Evolutionary conservation across 2,329 filamentous ascomycete species (phyloP).

Genomic region (Aureobasidium zeae): DNA sequence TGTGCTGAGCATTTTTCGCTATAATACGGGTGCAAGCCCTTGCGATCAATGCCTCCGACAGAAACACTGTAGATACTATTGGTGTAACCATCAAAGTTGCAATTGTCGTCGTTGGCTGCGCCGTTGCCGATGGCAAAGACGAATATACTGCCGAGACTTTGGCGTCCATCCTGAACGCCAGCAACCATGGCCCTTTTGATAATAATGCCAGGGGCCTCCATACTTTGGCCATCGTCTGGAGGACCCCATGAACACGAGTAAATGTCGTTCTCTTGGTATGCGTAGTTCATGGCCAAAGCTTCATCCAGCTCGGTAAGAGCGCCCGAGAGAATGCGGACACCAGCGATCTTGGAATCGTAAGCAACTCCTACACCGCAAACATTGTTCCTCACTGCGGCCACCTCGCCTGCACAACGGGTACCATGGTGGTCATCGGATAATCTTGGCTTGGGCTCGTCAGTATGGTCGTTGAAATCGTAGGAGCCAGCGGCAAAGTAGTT

Average conservation of each 20-base stretch:
- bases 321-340: conserved; percentile 85
- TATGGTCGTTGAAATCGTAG: conserved; percentile 89
- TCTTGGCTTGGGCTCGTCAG: conserved; percentile 68
- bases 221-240: conserved; percentile 82
- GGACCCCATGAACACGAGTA: conserved; percentile 99
- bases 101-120: conserved; percentile 79
- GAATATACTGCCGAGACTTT: conserved; percentile 78
- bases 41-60: conserved; percentile 82
- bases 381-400: conserved; percentile 83
- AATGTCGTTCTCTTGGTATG: conserved; percentile 83
- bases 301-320: conserved; percentile 88
- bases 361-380: conserved; percentile 94
- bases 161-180: conserved; percentile 78
- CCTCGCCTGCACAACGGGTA: conserved; percentile 88
- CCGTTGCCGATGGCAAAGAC: conserved; percentile 97
- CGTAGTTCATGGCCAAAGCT: conserved; percentile 84
- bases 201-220: conserved; percentile 85
- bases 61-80: conserved; percentile 99
- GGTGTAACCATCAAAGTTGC: conserved; percentile 98
- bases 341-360: conserved; percentile 82
- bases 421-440: conserved; percentile 81
- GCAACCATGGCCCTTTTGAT: conserved; percentile 88
- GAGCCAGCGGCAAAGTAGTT: conserved; percentile 93
- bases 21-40: conserved; percentile 86
- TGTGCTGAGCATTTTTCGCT: conserved; percentile 94